phyloP scores from a whole-genome alignment of 352 stramenopile species.

The Phytophthora sp. region DNA sequence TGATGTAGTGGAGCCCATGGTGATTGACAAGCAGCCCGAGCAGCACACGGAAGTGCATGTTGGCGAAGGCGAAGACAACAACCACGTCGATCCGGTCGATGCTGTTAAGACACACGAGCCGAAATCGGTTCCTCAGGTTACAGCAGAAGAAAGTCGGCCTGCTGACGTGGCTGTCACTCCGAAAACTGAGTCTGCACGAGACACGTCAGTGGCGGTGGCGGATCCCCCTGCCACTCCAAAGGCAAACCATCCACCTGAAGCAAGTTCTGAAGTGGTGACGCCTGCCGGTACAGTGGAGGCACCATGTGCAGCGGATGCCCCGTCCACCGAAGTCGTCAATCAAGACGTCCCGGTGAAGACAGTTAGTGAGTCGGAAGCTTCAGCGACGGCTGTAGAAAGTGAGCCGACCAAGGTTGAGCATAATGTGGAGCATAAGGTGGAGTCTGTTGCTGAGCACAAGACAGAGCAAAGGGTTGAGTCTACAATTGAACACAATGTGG shows the following conservation, averaged over 20 bases:
- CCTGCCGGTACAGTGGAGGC: conserved; percentile 30
- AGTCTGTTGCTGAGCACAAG: neutral
- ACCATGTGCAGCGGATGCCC: neutral
- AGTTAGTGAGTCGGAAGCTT: neutral
- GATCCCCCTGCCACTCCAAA: neutral
- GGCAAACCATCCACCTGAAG: conserved; percentile 1
- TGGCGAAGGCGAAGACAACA: conserved; percentile 2
- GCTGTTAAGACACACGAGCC: neutral
- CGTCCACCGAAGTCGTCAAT: conserved; percentile 1
- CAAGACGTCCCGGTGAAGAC: neutral
- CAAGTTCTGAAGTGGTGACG: conserved; percentile 20
- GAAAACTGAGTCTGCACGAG: neutral
- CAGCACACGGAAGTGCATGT: neutral
- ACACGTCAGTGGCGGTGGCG: neutral
- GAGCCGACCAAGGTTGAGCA: neutral
- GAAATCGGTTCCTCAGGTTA: neutral
- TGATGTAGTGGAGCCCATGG: conserved; percentile 10
- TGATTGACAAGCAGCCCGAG: conserved; percentile 6
- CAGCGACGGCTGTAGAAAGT: neutral
- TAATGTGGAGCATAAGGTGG: no score
- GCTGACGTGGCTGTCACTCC: neutral
- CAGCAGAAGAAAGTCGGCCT: conserved; percentile 13
- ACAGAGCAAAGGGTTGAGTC: neutral
- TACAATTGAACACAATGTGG: neutral
- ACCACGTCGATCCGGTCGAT: neutral